Conservation (phyloP, 2,329 filamentous ascomycete species). For the Nigrospora oryzae region DNA sequence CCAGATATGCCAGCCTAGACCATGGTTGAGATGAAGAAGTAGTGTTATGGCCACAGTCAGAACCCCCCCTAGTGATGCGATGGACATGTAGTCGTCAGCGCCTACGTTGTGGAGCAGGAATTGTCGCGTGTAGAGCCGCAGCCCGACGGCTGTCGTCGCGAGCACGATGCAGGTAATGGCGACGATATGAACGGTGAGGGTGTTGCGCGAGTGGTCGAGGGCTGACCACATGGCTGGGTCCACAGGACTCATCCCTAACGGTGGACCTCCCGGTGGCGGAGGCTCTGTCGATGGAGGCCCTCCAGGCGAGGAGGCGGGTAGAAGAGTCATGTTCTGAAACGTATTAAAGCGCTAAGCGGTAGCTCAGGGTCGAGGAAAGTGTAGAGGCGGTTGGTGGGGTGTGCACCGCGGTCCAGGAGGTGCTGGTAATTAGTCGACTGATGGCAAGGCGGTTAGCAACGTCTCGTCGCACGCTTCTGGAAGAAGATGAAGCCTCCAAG, state of each 20-base stretch:
- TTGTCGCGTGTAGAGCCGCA: constrained; percentile 1
- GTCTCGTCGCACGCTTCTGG: too few species aligned
- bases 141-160: not conserved
- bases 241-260: not conserved
- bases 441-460: too few species aligned
- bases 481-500: too few species aligned
- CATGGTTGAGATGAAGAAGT: not conserved
- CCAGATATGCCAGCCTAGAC: constrained; percentile 1
- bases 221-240: not conserved
- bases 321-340: too few species aligned
- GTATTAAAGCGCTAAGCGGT: too few species aligned
- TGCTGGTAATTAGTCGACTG: too few species aligned
- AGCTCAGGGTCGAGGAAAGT: too few species aligned
- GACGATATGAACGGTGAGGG: not conserved
- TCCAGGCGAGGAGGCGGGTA: too few species aligned
- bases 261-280: too few species aligned
- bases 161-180: not conserved
- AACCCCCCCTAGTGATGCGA: not conserved
- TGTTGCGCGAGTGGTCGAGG: not conserved
- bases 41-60: not conserved
- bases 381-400: too few species aligned
- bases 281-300: too few species aligned
- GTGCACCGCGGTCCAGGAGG: too few species aligned
- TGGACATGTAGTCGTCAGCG: constrained; percentile 1
- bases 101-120: constrained; percentile 1